These are phyloP conservation scores for Didymella pinodella DNA, from an alignment of 2,329 filamentous ascomycete species.

Conservation along the genomic window DNA sequence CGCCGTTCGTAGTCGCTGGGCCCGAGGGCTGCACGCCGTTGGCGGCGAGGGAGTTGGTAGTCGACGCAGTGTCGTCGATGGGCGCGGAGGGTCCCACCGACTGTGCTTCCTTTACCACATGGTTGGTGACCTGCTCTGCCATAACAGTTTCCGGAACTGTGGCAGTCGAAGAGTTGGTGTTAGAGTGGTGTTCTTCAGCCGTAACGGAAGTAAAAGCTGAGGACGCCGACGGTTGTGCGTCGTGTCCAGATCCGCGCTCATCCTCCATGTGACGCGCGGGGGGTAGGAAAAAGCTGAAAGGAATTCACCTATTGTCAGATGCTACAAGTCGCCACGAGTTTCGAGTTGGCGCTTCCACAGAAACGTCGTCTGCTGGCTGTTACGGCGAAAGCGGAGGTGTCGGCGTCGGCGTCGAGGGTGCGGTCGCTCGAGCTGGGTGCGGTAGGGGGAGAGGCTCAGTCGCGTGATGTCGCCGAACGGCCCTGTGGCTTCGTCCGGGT, in stretches of 20 bases:
- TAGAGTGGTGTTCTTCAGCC: constrained; percentile 45
- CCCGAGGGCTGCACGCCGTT: constrained; percentile 54
- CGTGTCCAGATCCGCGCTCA: constrained; percentile 30
- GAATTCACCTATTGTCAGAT: constrained; percentile 53
- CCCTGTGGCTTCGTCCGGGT: constrained; percentile 35
- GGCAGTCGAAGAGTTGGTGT: constrained; percentile 40
- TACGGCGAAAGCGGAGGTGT: constrained; percentile 47
- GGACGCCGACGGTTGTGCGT: constrained; percentile 31
- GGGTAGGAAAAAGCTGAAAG: constrained; percentile 34
- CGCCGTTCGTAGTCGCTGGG: constrained; percentile 42
- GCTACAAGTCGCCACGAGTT: constrained; percentile 50
- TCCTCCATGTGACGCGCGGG: constrained; percentile 34
- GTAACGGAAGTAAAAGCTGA: constrained; percentile 20
- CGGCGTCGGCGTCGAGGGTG: constrained; percentile 39
- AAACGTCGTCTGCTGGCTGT: constrained; percentile 45
- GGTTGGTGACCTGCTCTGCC: constrained; percentile 73
- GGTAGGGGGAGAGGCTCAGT: constrained; percentile 23
- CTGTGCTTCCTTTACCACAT: constrained; percentile 76
- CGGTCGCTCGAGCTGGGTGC: constrained; percentile 27
- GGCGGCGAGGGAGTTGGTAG: constrained; percentile 63
- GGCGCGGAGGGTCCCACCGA: constrained; percentile 70
- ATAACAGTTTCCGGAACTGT: constrained; percentile 70
- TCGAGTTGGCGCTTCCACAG: constrained; percentile 52
- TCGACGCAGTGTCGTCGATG: constrained; percentile 72
- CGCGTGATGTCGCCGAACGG: constrained; percentile 37